Conservation (phyloP, 2,329 filamentous ascomycete species). For the Nothopassalora personata region DNA sequence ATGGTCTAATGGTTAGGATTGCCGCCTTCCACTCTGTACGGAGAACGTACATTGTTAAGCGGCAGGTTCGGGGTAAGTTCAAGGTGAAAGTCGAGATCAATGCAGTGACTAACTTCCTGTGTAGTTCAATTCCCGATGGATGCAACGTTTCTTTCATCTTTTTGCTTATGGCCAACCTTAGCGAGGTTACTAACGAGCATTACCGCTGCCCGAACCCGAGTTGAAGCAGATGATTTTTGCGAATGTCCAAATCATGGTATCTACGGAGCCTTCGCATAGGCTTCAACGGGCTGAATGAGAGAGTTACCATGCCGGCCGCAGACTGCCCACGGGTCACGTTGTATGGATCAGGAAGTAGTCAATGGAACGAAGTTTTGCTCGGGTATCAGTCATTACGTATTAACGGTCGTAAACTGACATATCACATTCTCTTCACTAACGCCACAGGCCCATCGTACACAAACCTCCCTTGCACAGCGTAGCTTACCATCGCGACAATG, state of each 20-base stretch:
- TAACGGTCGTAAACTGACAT: not conserved
- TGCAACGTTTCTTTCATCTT: too few species aligned
- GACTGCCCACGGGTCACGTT: too few species aligned
- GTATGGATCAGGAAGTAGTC: too few species aligned
- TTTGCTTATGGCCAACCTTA: not conserved
- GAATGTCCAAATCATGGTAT: too few species aligned
- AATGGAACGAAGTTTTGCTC: too few species aligned
- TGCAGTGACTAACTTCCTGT: too few species aligned
- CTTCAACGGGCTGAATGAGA: too few species aligned
- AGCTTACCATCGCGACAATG: conserved; percentile 18
- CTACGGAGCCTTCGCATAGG: too few species aligned
- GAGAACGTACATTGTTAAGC: not conserved
- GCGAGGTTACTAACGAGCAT: too few species aligned
- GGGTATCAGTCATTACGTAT: not conserved
- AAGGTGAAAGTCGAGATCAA: not conserved
- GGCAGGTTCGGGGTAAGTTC: conserved; percentile 13
- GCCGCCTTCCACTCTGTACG: conserved; percentile 7
- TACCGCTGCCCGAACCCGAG: too few species aligned
- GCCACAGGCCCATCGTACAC: conserved; percentile 19
- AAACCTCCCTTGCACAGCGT: conserved; percentile 15
- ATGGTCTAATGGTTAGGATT: conserved; percentile 11
- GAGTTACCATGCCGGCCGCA: too few species aligned
- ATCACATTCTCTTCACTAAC: conserved; percentile 14
- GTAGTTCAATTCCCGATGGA: not conserved
- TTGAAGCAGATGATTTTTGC: too few species aligned